These are phyloP conservation scores for Tulasnella calospora DNA, from an alignment of 768 basidiomycete species.

Conservation along the genomic window DNA sequence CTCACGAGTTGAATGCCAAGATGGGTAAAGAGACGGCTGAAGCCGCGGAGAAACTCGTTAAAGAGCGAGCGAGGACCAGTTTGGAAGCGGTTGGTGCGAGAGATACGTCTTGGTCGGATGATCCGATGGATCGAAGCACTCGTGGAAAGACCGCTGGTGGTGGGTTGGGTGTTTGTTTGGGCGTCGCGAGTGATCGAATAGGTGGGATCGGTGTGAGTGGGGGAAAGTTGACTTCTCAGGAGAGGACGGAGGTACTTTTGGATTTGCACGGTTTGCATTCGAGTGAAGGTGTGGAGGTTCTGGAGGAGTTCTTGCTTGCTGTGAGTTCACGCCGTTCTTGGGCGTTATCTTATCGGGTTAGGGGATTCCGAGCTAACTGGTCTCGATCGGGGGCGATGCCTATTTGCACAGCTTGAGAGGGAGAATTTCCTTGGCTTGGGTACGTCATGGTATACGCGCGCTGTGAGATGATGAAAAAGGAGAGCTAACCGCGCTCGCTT, in stretches of 20 bases:
- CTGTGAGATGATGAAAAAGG: slow-evolving; percentile 19
- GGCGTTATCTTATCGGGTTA: background rate
- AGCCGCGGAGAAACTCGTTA: slow-evolving; percentile 79
- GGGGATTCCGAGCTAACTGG: slow-evolving; percentile 23
- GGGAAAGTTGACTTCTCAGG: slow-evolving; percentile 61
- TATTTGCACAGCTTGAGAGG: slow-evolving; percentile 60
- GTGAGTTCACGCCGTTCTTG: slow-evolving; percentile 48
- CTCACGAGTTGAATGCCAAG: slow-evolving; percentile 86
- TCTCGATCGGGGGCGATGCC: background rate
- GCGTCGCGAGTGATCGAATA: slow-evolving; percentile 62
- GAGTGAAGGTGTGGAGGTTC: slow-evolving; percentile 84
- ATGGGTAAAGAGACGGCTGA: slow-evolving; percentile 82
- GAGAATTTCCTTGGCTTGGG: slow-evolving; percentile 86
- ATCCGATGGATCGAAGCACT: slow-evolving; percentile 67
- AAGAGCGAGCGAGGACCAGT: slow-evolving; percentile 69
- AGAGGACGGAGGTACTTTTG: slow-evolving; percentile 80
- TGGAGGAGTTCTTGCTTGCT: slow-evolving; percentile 82
- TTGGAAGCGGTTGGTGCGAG: slow-evolving; percentile 70
- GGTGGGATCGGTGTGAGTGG: slow-evolving; percentile 46
- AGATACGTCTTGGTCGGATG: slow-evolving; percentile 75
- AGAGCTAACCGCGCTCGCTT: background rate
- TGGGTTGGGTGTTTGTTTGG: slow-evolving; percentile 80
- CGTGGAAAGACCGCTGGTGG: slow-evolving; percentile 74
- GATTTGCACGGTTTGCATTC: slow-evolving; percentile 94
- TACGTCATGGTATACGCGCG: slow-evolving; percentile 36